Evolutionary conservation across 768 basidiomycete species (phyloP).

Genomic region (Phanerodontia chrysosporium): DNA sequence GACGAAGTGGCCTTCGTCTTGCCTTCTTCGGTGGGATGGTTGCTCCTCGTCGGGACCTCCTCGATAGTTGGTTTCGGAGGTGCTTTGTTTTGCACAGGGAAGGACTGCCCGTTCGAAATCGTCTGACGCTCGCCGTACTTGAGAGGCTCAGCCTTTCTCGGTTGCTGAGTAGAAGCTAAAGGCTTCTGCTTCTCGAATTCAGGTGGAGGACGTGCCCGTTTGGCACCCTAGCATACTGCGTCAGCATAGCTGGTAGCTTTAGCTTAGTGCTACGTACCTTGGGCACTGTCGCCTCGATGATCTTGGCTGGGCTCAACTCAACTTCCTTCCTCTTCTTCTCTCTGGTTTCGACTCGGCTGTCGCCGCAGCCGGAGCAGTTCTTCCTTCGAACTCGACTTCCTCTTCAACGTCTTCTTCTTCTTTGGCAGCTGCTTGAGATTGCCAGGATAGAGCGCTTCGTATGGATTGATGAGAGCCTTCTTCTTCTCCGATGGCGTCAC

Average conservation of each 20-base stretch:
- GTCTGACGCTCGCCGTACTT: slow-evolving; percentile 9
- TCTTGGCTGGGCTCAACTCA: slow-evolving; percentile 51
- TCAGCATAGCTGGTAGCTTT: slow-evolving; percentile 5
- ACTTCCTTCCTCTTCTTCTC: slow-evolving; percentile 12
- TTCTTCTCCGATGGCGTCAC: slow-evolving; percentile 52
- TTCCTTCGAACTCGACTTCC: slow-evolving; percentile 12
- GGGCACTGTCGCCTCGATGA: slow-evolving; percentile 76
- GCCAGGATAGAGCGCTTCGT: slow-evolving; percentile 71
- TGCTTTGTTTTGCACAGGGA: background rate
- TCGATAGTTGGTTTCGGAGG: slow-evolving; percentile 22
- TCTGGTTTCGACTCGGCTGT: slow-evolving; percentile 13
- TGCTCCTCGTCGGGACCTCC: slow-evolving; percentile 37
- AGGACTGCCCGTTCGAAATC: background rate
- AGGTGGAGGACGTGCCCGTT: slow-evolving; percentile 69
- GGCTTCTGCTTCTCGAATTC: slow-evolving; percentile 30
- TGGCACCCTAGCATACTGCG: slow-evolving; percentile 55
- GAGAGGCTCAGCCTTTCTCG: background rate
- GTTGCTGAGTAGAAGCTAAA: slow-evolving; percentile 1
- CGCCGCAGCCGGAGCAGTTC: slow-evolving; percentile 24
- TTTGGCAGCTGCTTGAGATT: slow-evolving; percentile 38
- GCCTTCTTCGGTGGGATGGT: slow-evolving; percentile 40
- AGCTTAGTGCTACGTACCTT: slow-evolving; percentile 40
- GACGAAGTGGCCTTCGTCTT: slow-evolving; percentile 31
- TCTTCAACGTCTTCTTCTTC: slow-evolving; percentile 29
- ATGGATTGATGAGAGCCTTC: slow-evolving; percentile 72